Evolutionary conservation across 495 filamentous ascomycete genomes (phyloP).

Genomic region (Penicillium canariense): DNA sequence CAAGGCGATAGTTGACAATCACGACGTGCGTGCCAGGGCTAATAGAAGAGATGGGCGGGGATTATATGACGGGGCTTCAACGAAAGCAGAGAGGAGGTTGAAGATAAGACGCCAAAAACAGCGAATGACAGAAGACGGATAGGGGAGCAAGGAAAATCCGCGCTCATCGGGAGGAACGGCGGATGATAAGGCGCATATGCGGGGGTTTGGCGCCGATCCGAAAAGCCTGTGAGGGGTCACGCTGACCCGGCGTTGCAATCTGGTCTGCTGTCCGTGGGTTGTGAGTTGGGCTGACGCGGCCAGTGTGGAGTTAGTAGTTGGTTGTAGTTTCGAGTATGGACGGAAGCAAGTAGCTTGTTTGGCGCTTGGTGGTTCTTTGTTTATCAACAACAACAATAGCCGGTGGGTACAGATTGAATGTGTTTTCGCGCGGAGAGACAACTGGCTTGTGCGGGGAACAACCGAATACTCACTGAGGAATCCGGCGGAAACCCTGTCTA

Average conservation of each 20-base stretch:
- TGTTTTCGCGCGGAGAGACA: neutral
- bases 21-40: no score
- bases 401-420: neutral
- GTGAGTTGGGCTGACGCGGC: neutral
- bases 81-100: neutral
- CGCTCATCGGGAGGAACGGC: neutral
- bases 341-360: neutral
- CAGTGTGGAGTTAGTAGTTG: neutral
- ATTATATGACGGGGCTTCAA: no score
- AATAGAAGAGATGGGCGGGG: neutral
- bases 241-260: neutral
- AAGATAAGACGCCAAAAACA: neutral
- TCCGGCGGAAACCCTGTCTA: no score
- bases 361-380: neutral
- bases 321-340: neutral
- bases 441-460: neutral
- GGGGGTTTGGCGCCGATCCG: constrained; percentile 12
- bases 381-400: neutral
- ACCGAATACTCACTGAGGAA: neutral
- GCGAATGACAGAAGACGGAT: constrained; percentile 10
- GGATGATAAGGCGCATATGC: constrained; percentile 21
- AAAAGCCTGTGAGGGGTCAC: constrained; percentile 6
- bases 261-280: neutral
- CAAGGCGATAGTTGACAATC: constrained; percentile 13
- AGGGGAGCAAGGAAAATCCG: constrained; percentile 7